phyloP scores from a whole-genome alignment of 176 grass and related monocot species.

The Hordeum marinum region DNA sequence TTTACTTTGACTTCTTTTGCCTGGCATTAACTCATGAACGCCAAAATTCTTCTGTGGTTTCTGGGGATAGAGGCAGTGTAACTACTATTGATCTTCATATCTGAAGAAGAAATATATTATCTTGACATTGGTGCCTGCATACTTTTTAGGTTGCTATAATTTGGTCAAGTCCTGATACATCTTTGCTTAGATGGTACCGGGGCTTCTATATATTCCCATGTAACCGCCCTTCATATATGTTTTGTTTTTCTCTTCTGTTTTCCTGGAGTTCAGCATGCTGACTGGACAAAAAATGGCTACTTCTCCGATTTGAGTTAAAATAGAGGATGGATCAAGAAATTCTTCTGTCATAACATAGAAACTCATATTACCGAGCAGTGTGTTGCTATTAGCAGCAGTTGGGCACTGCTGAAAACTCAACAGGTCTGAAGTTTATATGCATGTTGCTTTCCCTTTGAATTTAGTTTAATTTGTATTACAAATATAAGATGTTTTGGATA shows the following conservation, averaged over 20 bases:
- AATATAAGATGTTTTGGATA: too few relatives aligned
- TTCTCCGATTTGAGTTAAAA: background rate
- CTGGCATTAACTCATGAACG: background rate
- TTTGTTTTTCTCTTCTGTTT: background rate
- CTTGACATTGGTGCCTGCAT: background rate
- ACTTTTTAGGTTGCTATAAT: background rate
- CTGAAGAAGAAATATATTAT: background rate
- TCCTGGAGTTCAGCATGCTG: background rate
- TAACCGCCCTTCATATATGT: background rate
- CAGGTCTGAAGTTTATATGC: background rate
- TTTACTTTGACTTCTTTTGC: slow-evolving; percentile 31
- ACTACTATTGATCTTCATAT: background rate
- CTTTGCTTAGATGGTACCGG: background rate
- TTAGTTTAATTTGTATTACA: background rate
- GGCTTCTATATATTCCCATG: background rate
- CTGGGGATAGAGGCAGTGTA: background rate
- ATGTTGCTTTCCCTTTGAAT: slow-evolving; percentile 11
- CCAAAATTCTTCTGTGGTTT: background rate
- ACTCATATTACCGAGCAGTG: background rate
- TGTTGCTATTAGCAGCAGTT: background rate
- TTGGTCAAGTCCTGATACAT: background rate
- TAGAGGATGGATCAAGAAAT: background rate
- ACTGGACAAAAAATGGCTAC: background rate
- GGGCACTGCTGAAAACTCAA: background rate
- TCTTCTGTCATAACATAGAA: background rate